Percentiles rank a stretch among this genome's conserved stretches.
These are phyloP conservation scores for Thielaviopsis musarum DNA, from an alignment of 2,329 filamentous ascomycete genomes.

Conservation along the genomic window DNA sequence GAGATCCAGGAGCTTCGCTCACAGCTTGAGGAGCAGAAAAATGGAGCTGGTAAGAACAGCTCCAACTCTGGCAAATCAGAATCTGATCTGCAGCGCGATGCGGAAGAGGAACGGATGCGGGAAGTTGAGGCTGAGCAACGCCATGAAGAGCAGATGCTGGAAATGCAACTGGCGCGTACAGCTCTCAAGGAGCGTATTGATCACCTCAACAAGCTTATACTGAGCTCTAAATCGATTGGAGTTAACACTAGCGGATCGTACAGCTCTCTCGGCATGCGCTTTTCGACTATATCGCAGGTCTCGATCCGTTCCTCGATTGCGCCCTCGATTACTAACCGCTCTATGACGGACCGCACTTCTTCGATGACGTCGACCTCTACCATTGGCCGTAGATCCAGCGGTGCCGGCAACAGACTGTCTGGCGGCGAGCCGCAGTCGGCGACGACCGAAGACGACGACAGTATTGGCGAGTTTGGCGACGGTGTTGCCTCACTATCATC, in stretches of 20 bases:
- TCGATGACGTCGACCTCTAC: slow-evolving; percentile 52
- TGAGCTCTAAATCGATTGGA: slow-evolving; percentile 89
- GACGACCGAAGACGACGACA: slow-evolving; percentile 45
- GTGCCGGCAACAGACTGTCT: slow-evolving; percentile 25
- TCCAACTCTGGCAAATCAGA: slow-evolving; percentile 5
- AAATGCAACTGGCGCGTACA: slow-evolving; percentile 93
- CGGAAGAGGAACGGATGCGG: slow-evolving; percentile 54
- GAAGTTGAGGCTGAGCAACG: slow-evolving; percentile 70
- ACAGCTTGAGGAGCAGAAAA: slow-evolving; percentile 72
- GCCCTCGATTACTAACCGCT: slow-evolving; percentile 35
- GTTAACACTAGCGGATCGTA: slow-evolving; percentile 67
- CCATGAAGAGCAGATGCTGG: slow-evolving; percentile 93
- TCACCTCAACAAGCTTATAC: slow-evolving; percentile 83
- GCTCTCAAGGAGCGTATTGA: slow-evolving; percentile 95
- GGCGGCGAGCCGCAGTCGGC: slow-evolving; percentile 20
- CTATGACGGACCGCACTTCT: slow-evolving; percentile 43
- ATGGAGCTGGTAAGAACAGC: slow-evolving; percentile 43
- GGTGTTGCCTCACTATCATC: slow-evolving; percentile 64
- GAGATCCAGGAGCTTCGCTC: slow-evolving; percentile 71
- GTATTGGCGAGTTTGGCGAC: slow-evolving; percentile 67
- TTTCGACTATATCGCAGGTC: slow-evolving; percentile 45
- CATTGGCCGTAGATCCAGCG: slow-evolving; percentile 36
- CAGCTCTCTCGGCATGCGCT: slow-evolving; percentile 45
- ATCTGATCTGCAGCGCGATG: slow-evolving; percentile 43
- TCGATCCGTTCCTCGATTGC: slow-evolving; percentile 53